Percentiles rank a stretch among this genome's conserved stretches.
Evolutionary conservation across 2,329 filamentous ascomycete genomes (phyloP).

Genomic region (Neurospora crassa): DNA sequence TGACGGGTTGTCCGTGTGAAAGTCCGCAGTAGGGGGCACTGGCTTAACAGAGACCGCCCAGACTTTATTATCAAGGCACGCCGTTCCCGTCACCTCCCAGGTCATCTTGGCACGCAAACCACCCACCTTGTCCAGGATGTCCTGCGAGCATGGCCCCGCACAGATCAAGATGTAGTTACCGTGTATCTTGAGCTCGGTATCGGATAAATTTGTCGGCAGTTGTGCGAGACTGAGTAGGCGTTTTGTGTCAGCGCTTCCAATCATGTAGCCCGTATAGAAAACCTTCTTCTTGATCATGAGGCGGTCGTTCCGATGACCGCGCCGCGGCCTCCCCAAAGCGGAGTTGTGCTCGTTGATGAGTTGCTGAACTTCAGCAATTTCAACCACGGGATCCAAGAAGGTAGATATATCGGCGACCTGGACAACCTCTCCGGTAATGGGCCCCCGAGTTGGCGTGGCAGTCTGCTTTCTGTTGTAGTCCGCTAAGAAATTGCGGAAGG

Average conservation of each 20-base stretch:
- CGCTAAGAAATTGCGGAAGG: conserved; percentile 76
- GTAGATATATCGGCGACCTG: conserved; percentile 72
- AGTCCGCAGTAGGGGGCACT: conserved; percentile 53
- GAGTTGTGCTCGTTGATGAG: conserved; percentile 84
- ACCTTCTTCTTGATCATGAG: conserved; percentile 77
- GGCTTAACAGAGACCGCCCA: conserved; percentile 81
- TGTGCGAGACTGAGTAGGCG: conserved; percentile 61
- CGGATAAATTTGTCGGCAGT: conserved; percentile 50
- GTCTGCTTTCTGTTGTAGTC: conserved; percentile 58
- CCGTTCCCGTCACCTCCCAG: conserved; percentile 76
- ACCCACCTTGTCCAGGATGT: conserved; percentile 73
- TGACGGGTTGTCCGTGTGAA: conserved; percentile 69
- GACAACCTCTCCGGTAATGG: conserved; percentile 71
- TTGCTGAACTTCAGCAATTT: conserved; percentile 76
- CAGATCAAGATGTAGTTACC: conserved; percentile 90
- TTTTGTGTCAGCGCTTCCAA: conserved; percentile 61
- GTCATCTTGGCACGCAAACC: conserved; percentile 74
- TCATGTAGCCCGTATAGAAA: conserved; percentile 87
- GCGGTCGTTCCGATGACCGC: conserved; percentile 26
- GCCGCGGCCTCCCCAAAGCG: conserved; percentile 33
- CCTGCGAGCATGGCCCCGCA: conserved; percentile 61
- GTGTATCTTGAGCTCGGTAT: conserved; percentile 67
- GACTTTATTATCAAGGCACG: conserved; percentile 65
- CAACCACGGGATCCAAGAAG: conserved; percentile 65
- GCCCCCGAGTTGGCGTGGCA: conserved; percentile 45